These are phyloP conservation scores for Serendipita sp. DNA, from an alignment of 1,284 basidiomycete species.

Conservation along the genomic window DNA sequence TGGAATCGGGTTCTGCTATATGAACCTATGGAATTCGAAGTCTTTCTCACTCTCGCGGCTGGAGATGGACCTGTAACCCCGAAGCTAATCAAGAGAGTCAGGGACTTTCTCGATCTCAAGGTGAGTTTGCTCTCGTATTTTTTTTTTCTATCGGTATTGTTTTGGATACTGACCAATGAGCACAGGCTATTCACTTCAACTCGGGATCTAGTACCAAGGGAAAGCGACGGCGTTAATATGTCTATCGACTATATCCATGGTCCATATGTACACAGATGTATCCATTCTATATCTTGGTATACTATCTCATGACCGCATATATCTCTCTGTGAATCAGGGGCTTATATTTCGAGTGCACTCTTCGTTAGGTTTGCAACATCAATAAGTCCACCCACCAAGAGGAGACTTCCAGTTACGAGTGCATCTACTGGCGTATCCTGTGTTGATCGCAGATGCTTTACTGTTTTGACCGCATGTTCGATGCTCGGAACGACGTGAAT, in stretches of 20 bases:
- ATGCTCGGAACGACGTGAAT: slow-evolving; percentile 79
- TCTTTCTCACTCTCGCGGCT: slow-evolving; percentile 30
- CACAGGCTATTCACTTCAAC: slow-evolving; percentile 39
- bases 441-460: slow-evolving; percentile 29
- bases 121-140: slow-evolving; percentile 21
- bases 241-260: slow-evolving; percentile 13
- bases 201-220: slow-evolving; percentile 17
- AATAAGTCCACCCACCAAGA: slow-evolving; percentile 88
- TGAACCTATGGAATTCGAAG: slow-evolving; percentile 46
- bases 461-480: slow-evolving; percentile 66
- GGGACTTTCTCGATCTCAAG: slow-evolving; percentile 43
- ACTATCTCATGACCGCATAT: slow-evolving; percentile 6
- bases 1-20: background rate
- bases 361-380: slow-evolving; percentile 71
- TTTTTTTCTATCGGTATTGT: background rate
- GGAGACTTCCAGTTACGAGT: slow-evolving; percentile 84
- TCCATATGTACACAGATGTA: background rate
- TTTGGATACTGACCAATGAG: background rate
- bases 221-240: slow-evolving; percentile 12
- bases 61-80: slow-evolving; percentile 21
- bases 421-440: slow-evolving; percentile 36
- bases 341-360: slow-evolving; percentile 30
- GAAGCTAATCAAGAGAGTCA: slow-evolving; percentile 29
- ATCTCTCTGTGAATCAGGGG: background rate
- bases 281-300: background rate